Evolutionary conservation across 2,329 filamentous ascomycete genomes (phyloP), one percentile per base, ranked within the genome.

Genomic region (Penicillium crustosum): DNA sequence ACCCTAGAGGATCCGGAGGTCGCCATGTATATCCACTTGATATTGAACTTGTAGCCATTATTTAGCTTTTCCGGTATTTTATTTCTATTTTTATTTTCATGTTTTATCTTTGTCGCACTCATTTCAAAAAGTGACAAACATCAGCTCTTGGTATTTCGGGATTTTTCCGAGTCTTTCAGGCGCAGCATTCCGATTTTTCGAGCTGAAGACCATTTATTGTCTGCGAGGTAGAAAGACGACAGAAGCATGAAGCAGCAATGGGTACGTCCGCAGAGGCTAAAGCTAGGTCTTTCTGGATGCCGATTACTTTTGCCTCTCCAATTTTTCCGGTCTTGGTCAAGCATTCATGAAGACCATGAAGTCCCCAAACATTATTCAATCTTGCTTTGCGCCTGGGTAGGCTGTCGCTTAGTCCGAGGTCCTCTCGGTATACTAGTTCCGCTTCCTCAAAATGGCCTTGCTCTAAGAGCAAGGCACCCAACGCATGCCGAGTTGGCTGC

Each of bases 291-390:
- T 41, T 41, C 38, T 41, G 38, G 19, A 21, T 21, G 10, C 38
- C 38, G 2, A 41, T 41, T 2, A 21, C n/a, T 2, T 21, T 21
- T 4, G 38, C 38, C 19, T 41, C 38, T 41, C 10, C 19, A 13
- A 41, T 21, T 21, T 76, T 50, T 6, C 21, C 48, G 10, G 15
- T 8, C 13, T 33, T 13, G 13, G 17, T 35, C 13, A 51, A 23
- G n/a, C 49, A 51, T 51, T 51, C 49, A 29, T 39, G 49, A 33
- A 51, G 49, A 29, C 49, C 49, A 51, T 51, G 49, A 9, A 51
- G 49, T 2, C 49, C 49, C 49, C 49, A 51, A n/a, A 51, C 36
- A 33, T 51, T 51, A 33, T 51, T 51, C 49, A 51, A 27, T 8
- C 49, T 51, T n/a, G 49, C 49, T n/a, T 41, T 15, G 19, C 49